These are phyloP conservation scores for Aspergillus hiratsukae DNA, from an alignment of 2,329 filamentous ascomycete genomes.

Conservation along the genomic window DNA sequence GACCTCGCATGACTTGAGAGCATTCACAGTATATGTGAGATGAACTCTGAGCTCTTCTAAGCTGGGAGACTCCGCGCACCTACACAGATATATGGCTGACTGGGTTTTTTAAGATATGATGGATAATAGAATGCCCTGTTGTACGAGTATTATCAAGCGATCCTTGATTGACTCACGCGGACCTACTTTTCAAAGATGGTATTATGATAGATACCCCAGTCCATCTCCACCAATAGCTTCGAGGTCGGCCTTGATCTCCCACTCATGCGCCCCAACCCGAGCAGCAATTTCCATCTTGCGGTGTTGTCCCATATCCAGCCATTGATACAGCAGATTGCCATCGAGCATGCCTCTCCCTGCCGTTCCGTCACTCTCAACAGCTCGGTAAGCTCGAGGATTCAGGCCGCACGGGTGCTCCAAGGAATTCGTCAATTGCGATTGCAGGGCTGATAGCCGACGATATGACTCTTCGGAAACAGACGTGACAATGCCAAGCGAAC, in stretches of 20 bases:
- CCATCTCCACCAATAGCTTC: conserved; percentile 62
- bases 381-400: conserved; percentile 76
- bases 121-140: not conserved
- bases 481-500: conserved; percentile 70
- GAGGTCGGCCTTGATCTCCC: conserved; percentile 66
- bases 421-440: conserved; percentile 71
- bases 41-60: not conserved
- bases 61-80: not conserved
- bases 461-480: conserved; percentile 76
- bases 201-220: conserved; percentile 43
- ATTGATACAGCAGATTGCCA: conserved; percentile 68
- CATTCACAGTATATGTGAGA: not conserved
- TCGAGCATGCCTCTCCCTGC: conserved; percentile 67
- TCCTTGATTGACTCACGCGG: not conserved
- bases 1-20: not conserved
- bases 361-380: conserved; percentile 47
- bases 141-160: not conserved
- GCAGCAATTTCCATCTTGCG: conserved; percentile 68
- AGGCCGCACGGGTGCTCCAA: conserved; percentile 73
- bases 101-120: not conserved
- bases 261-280: conserved; percentile 64
- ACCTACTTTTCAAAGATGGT: not conserved
- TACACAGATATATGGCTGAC: not conserved
- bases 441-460: conserved; percentile 74
- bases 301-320: conserved; percentile 69